A percentile compares a stretch with the other conserved stretches of the same genome.
Conservation (phyloP, 2,329 filamentous ascomycete genomes). For the Aspergillus jensenii region DNA sequence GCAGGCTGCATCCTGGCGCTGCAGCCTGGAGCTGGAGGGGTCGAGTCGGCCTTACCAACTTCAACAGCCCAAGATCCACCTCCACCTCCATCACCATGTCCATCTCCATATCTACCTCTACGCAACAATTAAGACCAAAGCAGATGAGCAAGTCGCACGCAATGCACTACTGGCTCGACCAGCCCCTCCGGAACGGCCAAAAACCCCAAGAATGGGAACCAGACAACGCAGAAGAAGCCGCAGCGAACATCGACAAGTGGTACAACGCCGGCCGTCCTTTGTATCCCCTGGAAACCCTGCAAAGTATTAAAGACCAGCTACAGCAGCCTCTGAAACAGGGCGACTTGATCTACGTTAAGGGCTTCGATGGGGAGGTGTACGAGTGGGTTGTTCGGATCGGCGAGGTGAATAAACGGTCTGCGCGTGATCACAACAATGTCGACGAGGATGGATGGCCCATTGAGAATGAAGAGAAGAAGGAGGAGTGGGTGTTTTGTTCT, state of each 20-base stretch:
- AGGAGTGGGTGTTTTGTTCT: too few relatives aligned
- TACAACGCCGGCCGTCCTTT: background rate
- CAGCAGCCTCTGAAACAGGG: background rate
- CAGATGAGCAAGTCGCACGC: too few relatives aligned
- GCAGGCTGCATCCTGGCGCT: too few relatives aligned
- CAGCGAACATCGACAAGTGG: background rate
- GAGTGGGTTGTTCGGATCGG: background rate
- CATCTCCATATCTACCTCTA: too few relatives aligned
- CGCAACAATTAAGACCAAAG: too few relatives aligned
- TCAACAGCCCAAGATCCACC: too few relatives aligned
- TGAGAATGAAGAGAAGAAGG: too few relatives aligned
- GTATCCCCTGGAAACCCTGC: background rate
- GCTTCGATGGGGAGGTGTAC: background rate
- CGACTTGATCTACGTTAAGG: background rate
- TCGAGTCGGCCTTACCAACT: too few relatives aligned
- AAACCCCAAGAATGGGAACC: background rate
- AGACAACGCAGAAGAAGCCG: background rate
- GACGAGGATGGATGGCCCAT: background rate
- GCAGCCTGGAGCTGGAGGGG: too few relatives aligned
- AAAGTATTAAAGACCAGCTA: background rate
- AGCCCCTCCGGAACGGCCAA: background rate
- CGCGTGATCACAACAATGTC: too few relatives aligned
- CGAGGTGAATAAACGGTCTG: background rate
- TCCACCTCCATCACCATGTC: too few relatives aligned
- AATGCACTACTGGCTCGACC: background rate